Base-by-base conservation (phyloP, 2,329 filamentous ascomycete species). In the Zasmidium cellare region DNA sequence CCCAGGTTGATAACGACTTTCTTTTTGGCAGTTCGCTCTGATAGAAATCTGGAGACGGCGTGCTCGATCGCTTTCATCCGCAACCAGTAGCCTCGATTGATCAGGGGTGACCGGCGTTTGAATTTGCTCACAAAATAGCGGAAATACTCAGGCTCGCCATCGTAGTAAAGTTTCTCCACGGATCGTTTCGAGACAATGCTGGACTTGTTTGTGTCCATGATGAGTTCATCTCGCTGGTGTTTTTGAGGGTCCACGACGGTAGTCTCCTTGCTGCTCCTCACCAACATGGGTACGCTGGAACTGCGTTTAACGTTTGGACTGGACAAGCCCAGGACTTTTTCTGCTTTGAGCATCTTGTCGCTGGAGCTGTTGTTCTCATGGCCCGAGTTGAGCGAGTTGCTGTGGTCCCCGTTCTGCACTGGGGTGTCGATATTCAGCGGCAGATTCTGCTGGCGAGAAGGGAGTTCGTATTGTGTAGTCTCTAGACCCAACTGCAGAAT, bases 141-240 rank as follows among this genome's bases (percentile, higher is more conserved):
- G 66, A 94, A 93, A 77, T 90, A 96, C 72, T 96, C 89, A 24
- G 89, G 84, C 68, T 96, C 86, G 60, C 85, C 68, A 16, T 88
- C 82, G 70, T 90, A 88, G 74, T 97, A 97, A 14, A 96, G 79
- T 66, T 87, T 87, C 71, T 96, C 92, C n/a, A 97, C 92, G 67
- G 91, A 94, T 65, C 92, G 82, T 73, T 97, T 97, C 14, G 92
- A 96, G 16, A 92, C 88, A 65, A 96, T 96, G 69, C 90, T 96
- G 75, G 90, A 93, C 71, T 87, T 92, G 72, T 96, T 96, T 57
- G 92, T 97, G 57, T 72, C 70, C 72, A 74, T 74, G 59, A 75
- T 71, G 47, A 70, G 67, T 46, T 71, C 72, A 59, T 75, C 73
- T 45, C 67, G 65, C 23, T 67, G 65, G 46, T 62, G 58, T 48